Evolutionary conservation across 441 rosid species (phyloP).

Genomic region (Arabidopsis lyrata): DNA sequence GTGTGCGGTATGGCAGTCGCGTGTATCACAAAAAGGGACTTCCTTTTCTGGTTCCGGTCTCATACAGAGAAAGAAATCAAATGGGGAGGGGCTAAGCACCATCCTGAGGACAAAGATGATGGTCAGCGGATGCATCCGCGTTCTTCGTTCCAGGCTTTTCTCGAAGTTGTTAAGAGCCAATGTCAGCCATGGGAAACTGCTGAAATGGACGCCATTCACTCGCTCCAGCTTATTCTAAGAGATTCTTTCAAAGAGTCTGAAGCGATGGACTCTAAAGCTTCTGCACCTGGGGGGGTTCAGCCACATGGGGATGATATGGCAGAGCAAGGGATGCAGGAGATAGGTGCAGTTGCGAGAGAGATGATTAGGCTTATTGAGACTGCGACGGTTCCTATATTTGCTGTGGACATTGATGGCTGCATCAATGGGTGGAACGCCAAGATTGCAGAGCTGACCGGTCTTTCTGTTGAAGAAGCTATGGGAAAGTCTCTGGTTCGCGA

Average conservation of each 20-base stretch:
- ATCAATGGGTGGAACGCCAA: slow-evolving; percentile 96
- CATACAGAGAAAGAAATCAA: slow-evolving; percentile 88
- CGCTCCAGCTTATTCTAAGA: slow-evolving; percentile 87
- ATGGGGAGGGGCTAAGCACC: slow-evolving; percentile 99
- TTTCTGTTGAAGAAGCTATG: slow-evolving; percentile 90
- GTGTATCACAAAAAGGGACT: slow-evolving; percentile 76
- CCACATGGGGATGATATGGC: slow-evolving; percentile 53
- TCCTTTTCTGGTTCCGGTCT: slow-evolving; percentile 95
- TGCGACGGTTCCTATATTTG: slow-evolving; percentile 93
- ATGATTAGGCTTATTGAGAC: slow-evolving; percentile 97
- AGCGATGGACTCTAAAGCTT: slow-evolving; percentile 67
- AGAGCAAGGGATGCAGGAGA: slow-evolving; percentile 81
- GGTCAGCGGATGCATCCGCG: slow-evolving; percentile 94
- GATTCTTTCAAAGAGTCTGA: slow-evolving; percentile 82
- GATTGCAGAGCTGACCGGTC: slow-evolving; percentile 83
- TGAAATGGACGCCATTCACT: slow-evolving; percentile 98
- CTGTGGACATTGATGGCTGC: slow-evolving; percentile 76
- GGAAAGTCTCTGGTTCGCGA: slow-evolving; percentile 85
- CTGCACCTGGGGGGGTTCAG: slow-evolving; percentile 48
- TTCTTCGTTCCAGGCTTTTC: slow-evolving; percentile 92
- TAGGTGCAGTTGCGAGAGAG: slow-evolving; percentile 92
- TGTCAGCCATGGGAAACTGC: slow-evolving; percentile 93
- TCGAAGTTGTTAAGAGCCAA: slow-evolving; percentile 91
- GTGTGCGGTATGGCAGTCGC: slow-evolving; percentile 99
- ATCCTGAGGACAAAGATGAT: slow-evolving; percentile 93